Base-by-base conservation (phyloP, 768 basidiomycete species). In the Termitomyces sp. region DNA sequence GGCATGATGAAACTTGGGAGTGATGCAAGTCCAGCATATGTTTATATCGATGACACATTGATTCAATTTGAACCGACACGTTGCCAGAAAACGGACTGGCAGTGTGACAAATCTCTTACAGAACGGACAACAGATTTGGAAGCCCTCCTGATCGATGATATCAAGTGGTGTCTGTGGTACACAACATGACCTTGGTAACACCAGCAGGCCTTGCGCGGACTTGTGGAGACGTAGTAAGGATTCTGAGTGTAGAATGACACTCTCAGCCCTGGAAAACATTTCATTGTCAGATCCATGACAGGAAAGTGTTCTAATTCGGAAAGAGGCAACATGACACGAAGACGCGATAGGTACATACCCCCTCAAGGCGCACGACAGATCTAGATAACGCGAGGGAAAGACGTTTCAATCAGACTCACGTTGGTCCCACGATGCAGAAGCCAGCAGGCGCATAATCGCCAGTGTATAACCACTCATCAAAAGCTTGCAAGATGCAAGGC, bases 1-100 rank as follows among this genome's bases (percentile, higher is more conserved):
- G 59, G 42, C 55, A 60, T 60, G 39, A 36, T 34, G 24, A 22
- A 50, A n/a, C 34, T 31, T 33, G 30, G 34, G 44, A 45, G 41
- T 42, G 15, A 36, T 46, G 7, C 45, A 30, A 48, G 37, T 31
- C 37, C 13, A n/a, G 5, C 33, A 57, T 39, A 42, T 5, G 36
- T 22, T 58, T 58, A 58, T 58, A 58, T 37, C 44, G 7, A 50
- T 39, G 12, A 15, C 56, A 52, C 45, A 22, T 24, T n/a, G 22
- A 37, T 18, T 20, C 45, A 27, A 37, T 27, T 54, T 15, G 52
- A 46, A 1, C 37, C 47, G 33, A 37, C 53, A 41, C 52, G 58
- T 44, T 58, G 24, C 58, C 24, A 31, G 27, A 54, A 42, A 31
- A 52, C 2, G 24, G 36, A 30, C 27, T 53, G 18, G 18, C 37